These are phyloP conservation scores for Russula sp. DNA, from an alignment of 768 basidiomycete genomes.

Conservation along the genomic window DNA sequence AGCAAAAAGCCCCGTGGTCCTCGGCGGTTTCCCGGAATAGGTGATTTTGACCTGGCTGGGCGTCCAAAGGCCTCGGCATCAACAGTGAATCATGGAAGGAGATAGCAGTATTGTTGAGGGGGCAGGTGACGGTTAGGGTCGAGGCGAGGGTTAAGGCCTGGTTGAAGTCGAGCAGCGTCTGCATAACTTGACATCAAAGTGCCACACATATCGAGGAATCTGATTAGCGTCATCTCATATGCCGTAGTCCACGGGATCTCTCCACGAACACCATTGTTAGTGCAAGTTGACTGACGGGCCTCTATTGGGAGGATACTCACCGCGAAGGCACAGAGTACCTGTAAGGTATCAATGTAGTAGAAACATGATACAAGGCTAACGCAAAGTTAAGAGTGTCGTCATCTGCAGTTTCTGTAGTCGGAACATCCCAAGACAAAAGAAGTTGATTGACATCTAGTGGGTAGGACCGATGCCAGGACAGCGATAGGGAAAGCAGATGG, in stretches of 20 bases:
- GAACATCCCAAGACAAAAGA: background rate
- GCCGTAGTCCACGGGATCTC: no score
- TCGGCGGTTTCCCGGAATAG: background rate
- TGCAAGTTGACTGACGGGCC: background rate
- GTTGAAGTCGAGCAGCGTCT: slow-evolving; percentile 27
- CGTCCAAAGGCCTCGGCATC: background rate
- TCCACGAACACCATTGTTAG: background rate
- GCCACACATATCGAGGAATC: background rate
- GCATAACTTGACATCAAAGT: background rate
- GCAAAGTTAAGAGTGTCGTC: slow-evolving; percentile 40
- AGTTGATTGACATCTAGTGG: background rate
- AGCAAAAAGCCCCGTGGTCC: background rate
- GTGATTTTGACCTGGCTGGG: background rate
- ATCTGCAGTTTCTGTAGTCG: slow-evolving; percentile 16
- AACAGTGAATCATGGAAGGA: slow-evolving; percentile 30
- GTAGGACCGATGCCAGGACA: background rate
- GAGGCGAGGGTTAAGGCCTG: slow-evolving; percentile 40
- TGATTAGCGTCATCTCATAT: background rate
- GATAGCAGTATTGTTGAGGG: slow-evolving; percentile 41
- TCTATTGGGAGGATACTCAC: background rate
- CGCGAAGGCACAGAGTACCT: no score
- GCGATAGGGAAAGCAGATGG: background rate
- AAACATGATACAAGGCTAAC: slow-evolving; percentile 25
- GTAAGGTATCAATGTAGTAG: background rate
- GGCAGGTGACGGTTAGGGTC: slow-evolving; percentile 45